Conservation (phyloP, 495 filamentous ascomycete species). For the Hypoxylon subgilvum region DNA sequence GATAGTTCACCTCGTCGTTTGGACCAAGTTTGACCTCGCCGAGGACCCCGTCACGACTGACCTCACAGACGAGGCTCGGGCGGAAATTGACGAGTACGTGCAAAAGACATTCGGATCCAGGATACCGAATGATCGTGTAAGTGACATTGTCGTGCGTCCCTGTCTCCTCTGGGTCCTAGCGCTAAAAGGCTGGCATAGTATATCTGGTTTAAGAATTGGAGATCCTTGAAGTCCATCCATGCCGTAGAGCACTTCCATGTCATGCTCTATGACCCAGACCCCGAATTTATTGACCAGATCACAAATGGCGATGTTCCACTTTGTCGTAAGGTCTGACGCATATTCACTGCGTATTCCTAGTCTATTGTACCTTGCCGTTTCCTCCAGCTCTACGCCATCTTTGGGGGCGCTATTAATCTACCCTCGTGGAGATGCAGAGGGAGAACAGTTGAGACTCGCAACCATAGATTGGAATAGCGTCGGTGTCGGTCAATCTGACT, state of each 20-base stretch:
- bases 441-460: no score
- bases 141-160: constrained; percentile 16
- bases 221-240: constrained; percentile 75
- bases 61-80: constrained; percentile 65
- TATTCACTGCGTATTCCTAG: no score
- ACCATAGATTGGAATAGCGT: no score
- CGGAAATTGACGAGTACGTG: constrained; percentile 72
- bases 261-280: constrained; percentile 79
- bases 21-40: constrained; percentile 79
- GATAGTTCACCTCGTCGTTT: constrained; percentile 84
- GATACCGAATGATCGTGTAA: constrained; percentile 52
- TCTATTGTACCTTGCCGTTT: no score
- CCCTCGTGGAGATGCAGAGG: no score
- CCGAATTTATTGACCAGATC: constrained; percentile 70
- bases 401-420: no score
- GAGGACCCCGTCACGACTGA: constrained; percentile 71
- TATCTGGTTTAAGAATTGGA: constrained; percentile 93
- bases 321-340: constrained; percentile 28
- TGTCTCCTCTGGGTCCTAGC: background rate
- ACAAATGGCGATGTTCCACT: constrained; percentile 76
- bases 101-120: constrained; percentile 61
- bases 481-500: no score
- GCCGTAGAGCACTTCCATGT: constrained; percentile 96
- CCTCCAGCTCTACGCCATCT: background rate
- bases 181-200: constrained; percentile 55